A percentile compares a stretch with the other conserved stretches of the same genome.
Conservation (phyloP, 1,284 basidiomycete genomes). For the Cryptococcus hybrid region DNA sequence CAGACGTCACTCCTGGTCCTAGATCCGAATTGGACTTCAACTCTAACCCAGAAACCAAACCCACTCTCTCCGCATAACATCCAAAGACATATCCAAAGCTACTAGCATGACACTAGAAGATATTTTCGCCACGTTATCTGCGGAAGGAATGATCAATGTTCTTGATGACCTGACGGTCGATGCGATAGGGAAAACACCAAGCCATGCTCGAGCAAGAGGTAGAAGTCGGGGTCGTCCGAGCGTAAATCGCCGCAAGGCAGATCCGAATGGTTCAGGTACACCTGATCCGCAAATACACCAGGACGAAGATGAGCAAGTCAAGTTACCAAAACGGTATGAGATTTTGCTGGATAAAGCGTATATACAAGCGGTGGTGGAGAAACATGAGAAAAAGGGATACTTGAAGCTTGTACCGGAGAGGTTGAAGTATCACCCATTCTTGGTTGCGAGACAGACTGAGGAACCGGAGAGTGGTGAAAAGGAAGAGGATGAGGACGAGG, state of each 20-base stretch:
- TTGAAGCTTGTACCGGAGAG: slow-evolving; percentile 76
- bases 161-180: slow-evolving; percentile 28
- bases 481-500: slow-evolving; percentile 6
- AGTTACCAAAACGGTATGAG: slow-evolving; percentile 64
- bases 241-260: slow-evolving; percentile 4
- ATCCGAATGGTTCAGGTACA: not conserved
- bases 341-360: slow-evolving; percentile 78
- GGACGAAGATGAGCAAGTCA: slow-evolving; percentile 40
- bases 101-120: slow-evolving; percentile 94
- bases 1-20: slow-evolving; percentile 62
- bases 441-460: slow-evolving; percentile 53
- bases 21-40: not conserved
- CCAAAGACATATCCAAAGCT: slow-evolving; percentile 72
- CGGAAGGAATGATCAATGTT: slow-evolving; percentile 72
- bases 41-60: too few species aligned
- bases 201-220: not conserved
- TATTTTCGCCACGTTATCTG: slow-evolving; percentile 71
- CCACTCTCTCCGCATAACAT: too few species aligned
- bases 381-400: slow-evolving; percentile 79
- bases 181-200: slow-evolving; percentile 7
- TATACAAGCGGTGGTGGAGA: slow-evolving; percentile 64
- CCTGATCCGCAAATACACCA: slow-evolving; percentile 2
- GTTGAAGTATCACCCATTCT: slow-evolving; percentile 93
- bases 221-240: slow-evolving; percentile 11
- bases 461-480: not conserved